Conservation (phyloP, 192 early-diverging fungal genomes). For the Umbelopsis vinacea region DNA sequence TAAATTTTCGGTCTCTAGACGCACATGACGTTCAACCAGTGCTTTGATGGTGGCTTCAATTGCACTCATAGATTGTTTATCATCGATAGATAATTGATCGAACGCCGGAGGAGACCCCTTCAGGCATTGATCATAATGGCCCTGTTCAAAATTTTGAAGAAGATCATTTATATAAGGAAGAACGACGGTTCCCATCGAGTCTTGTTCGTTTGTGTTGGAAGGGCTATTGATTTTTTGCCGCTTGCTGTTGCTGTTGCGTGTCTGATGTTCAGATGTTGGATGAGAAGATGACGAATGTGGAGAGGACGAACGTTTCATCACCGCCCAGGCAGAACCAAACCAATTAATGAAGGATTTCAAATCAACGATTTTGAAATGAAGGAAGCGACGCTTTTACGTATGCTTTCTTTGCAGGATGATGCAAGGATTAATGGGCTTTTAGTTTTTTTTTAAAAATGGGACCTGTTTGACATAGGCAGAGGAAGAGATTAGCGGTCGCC, state of each 20-base stretch:
- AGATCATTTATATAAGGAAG: conserved; percentile 28
- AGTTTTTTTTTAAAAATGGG: no score
- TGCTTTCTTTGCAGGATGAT: background rate
- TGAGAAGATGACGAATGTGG: conserved; percentile 12
- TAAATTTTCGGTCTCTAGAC: conserved; percentile 39
- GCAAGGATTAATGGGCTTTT: no score
- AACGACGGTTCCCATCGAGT: conserved; percentile 7
- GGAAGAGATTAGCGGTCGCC: no score
- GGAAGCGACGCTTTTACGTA: background rate
- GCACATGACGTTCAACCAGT: conserved; percentile 35
- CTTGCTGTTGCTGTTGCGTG: conserved; percentile 3
- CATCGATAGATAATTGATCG: conserved; percentile 2
- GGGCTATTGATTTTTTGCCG: conserved; percentile 17
- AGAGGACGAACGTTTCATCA: conserved; percentile 37
- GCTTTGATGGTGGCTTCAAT: conserved; percentile 31
- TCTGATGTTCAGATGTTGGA: conserved; percentile 10
- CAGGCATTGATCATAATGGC: conserved; percentile 27
- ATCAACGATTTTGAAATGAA: background rate
- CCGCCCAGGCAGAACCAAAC: conserved; percentile 26
- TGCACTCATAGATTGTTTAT: background rate
- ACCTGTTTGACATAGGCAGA: no score
- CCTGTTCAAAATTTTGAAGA: conserved; percentile 28
- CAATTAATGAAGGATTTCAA: conserved; percentile 25
- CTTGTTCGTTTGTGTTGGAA: background rate
- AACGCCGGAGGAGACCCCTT: background rate